A percentile compares a stretch with the other conserved stretches of the same genome.
These are phyloP conservation scores for Lithocarpus polystachyus DNA, from an alignment of 306 rosid genomes.

Conservation along the genomic window DNA sequence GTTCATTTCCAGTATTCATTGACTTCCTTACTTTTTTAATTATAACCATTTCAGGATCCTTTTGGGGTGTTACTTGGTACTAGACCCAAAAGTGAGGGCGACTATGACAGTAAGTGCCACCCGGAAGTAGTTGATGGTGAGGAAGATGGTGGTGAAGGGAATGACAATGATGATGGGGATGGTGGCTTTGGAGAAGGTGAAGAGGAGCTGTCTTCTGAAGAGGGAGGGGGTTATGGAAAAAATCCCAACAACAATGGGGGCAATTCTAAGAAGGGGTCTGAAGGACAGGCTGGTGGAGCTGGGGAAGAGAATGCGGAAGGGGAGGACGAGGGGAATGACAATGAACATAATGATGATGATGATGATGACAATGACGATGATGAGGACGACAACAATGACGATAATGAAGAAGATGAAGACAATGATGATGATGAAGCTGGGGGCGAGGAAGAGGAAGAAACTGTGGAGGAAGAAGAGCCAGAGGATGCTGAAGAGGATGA, in stretches of 20 bases:
- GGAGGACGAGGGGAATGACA: neutral
- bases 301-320: conserved; percentile 1
- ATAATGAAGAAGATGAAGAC: neutral
- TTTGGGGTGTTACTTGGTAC: neutral
- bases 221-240: conserved; percentile 26
- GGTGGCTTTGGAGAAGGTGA: conserved; percentile 25
- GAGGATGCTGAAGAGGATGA: conserved; percentile 29
- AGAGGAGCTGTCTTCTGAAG: conserved; percentile 31
- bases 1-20: too few species aligned
- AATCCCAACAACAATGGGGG: conserved; percentile 16
- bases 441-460: conserved; percentile 25
- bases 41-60: conserved; percentile 1
- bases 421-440: neutral
- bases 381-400: neutral
- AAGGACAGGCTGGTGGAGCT: conserved; percentile 17
- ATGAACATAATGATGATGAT: neutral
- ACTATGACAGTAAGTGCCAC: neutral
- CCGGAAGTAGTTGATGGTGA: conserved; percentile 25
- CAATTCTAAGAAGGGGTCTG: conserved; percentile 13
- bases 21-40: neutral
- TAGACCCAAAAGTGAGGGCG: neutral
- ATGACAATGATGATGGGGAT: neutral
- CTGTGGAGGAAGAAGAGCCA: conserved; percentile 4
- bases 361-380: conserved; percentile 3
- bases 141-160: conserved; percentile 20